Evolutionary conservation across 352 stramenopile genomes (phyloP).

Genomic region (Globisporangium nunn): DNA sequence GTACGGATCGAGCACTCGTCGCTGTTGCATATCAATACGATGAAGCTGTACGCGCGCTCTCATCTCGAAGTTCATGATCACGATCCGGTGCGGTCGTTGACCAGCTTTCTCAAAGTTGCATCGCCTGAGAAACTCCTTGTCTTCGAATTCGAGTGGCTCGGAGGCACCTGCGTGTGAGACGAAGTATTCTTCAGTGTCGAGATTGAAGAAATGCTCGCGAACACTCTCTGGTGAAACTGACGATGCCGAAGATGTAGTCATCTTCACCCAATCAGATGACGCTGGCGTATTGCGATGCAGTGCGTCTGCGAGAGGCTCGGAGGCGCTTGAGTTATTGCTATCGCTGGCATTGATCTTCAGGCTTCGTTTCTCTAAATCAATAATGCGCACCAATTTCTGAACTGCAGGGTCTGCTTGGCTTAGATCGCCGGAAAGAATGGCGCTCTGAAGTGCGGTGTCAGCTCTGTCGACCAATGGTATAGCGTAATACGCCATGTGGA

Average conservation of each 20-base stretch:
- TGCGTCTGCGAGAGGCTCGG: conserved; percentile 21
- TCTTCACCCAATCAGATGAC: conserved; percentile 53
- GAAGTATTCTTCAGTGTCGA: conserved; percentile 45
- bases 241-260: conserved; percentile 2
- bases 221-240: neutral
- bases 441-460: conserved; percentile 5
- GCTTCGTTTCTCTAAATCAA: conserved; percentile 9
- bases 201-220: conserved; percentile 44
- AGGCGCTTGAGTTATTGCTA: too few species aligned
- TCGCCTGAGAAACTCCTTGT: conserved; percentile 15
- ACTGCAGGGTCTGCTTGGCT: neutral
- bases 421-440: neutral
- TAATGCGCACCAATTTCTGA: neutral
- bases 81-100: conserved; percentile 24
- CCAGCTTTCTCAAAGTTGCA: conserved; percentile 14
- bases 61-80: conserved; percentile 39
- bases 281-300: conserved; percentile 28
- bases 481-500: conserved; percentile 9
- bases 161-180: conserved; percentile 9
- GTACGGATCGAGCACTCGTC: conserved; percentile 25
- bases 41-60: conserved; percentile 18
- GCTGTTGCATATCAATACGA: conserved; percentile 12
- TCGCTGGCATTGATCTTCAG: conserved; percentile 12
- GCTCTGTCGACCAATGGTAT: conserved; percentile 14
- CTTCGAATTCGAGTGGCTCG: conserved; percentile 60